Base-by-base conservation (phyloP, 495 filamentous ascomycete genomes). In the Podospora sp. region DNA sequence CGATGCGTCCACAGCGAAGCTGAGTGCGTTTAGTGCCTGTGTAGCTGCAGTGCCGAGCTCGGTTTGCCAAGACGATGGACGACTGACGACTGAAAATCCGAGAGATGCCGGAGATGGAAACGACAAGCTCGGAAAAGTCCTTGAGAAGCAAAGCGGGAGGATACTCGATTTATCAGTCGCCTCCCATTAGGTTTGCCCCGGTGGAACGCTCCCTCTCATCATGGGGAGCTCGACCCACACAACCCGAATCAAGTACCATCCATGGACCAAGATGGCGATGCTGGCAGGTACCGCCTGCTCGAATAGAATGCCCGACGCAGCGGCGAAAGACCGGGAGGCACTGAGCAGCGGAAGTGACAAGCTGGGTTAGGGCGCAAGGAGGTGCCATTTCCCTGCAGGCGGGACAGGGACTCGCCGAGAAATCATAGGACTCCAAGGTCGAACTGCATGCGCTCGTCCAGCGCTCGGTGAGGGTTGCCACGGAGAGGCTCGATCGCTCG, bases 211-310 rank as follows among this genome's bases (percentile, higher is more conserved):
- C n/a, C 52, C 24, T 6, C 9, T 6, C 24, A 55, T 24, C 52
- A 22, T 24, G 21, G 25, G n/a, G 25, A 18, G n/a, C 60, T 46
- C 14, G 8, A 46, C 60, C 21, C 60, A 49, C 57, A 16, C 35
- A 36, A 3, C 20, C 36, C 60, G 60, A 62, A 24, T 62, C 60
- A 62, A 35, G 35, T 25, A 11, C 60, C 60, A 46, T 14, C 40
- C 40, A 46, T 46, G 40, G 1, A 40, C 35, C 59, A 22, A 40
- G 59, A 46, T 62, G 60, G 60, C 60, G 60, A 62, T 46, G 36
- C 33, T 46, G 25, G 27, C 56, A 59, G 56, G 56, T 18, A 55
- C 52, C 24, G 52, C 52, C 24, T 1, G 8, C 49, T 22, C 20
- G 16, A 55, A 4, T 18, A 12, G 27, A 36, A 0, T 18, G n/a